Evolutionary conservation across 192 early-diverging fungal genomes (phyloP).

Genomic region (Diversispora epigaea): DNA sequence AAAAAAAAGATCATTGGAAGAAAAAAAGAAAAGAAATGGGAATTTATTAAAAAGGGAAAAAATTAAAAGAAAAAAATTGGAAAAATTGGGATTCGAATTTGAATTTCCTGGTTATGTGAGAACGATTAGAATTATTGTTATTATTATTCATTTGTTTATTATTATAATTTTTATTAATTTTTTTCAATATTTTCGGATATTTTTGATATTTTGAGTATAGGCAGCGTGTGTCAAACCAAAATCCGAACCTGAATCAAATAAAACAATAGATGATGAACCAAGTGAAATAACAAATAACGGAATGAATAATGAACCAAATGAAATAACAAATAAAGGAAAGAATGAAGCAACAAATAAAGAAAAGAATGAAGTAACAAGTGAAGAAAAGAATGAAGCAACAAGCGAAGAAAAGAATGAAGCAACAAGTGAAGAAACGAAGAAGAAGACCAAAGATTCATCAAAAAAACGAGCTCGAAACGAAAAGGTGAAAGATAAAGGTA

Average conservation of each 20-base stretch:
- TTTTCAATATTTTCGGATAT: background rate
- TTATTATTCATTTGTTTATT: background rate
- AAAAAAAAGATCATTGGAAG: slow-evolving; percentile 54
- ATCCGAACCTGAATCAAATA: background rate
- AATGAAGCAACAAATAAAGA: no score
- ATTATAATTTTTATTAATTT: background rate
- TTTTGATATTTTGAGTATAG: background rate
- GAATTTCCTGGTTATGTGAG: slow-evolving; percentile 75
- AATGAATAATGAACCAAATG: no score
- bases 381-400: no score
- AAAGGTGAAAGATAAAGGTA: no score
- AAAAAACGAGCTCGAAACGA: no score
- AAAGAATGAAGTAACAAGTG: no score
- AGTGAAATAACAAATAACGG: no score
- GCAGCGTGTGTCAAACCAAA: background rate
- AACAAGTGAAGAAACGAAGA: no score
- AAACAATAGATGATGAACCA: no score
- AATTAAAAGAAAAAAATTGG: slow-evolving; percentile 61
- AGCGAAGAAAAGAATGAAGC: no score
- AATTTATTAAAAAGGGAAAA: slow-evolving; percentile 58
- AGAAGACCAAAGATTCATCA: no score
- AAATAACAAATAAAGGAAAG: no score
- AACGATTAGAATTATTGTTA: background rate
- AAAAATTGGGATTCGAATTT: slow-evolving; percentile 80
- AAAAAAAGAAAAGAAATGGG: slow-evolving; percentile 46